These are phyloP conservation scores for Fulvia fulva DNA, from an alignment of 2,329 filamentous ascomycete species.

Conservation along the genomic window DNA sequence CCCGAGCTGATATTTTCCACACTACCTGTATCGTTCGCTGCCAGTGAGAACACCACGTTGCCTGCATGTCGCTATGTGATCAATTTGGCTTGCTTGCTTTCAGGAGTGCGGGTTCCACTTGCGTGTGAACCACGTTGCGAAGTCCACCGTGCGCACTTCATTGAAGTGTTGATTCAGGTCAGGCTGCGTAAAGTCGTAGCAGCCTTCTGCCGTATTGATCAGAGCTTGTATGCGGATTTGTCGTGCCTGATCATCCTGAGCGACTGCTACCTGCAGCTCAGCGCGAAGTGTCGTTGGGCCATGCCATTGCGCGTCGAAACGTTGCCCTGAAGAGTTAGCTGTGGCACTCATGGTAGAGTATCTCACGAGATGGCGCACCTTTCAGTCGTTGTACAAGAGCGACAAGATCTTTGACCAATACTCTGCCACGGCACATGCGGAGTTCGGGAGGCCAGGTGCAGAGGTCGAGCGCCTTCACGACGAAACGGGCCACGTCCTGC, in stretches of 20 bases:
- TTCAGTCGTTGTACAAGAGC: slow-evolving; percentile 31
- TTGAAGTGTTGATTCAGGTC: slow-evolving; percentile 54
- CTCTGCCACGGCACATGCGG: slow-evolving; percentile 63
- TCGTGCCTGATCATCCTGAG: slow-evolving; percentile 31
- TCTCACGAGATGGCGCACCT: too few relatives aligned
- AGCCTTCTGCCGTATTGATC: slow-evolving; percentile 63
- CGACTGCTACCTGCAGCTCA: slow-evolving; percentile 42
- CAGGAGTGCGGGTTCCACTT: slow-evolving; percentile 20
- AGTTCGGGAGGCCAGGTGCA: slow-evolving; percentile 65
- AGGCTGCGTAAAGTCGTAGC: slow-evolving; percentile 60
- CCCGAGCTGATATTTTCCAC: too few relatives aligned
- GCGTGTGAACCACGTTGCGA: slow-evolving; percentile 38
- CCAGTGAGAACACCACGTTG: too few relatives aligned
- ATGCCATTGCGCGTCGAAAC: slow-evolving; percentile 37
- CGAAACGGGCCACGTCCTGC: slow-evolving; percentile 65
- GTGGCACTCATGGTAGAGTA: background rate
- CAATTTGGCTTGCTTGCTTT: too few relatives aligned
- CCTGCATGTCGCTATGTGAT: too few relatives aligned
- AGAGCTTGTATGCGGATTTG: slow-evolving; percentile 54
- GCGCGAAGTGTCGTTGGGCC: slow-evolving; percentile 49
- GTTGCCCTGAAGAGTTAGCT: slow-evolving; percentile 8
- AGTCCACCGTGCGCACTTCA: slow-evolving; percentile 35
- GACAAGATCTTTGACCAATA: slow-evolving; percentile 59
- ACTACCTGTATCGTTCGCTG: too few relatives aligned
- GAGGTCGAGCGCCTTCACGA: slow-evolving; percentile 65